Evolutionary conservation across 192 early-diverging fungal genomes (phyloP).

Genomic region (Blastocladiella britannica): DNA sequence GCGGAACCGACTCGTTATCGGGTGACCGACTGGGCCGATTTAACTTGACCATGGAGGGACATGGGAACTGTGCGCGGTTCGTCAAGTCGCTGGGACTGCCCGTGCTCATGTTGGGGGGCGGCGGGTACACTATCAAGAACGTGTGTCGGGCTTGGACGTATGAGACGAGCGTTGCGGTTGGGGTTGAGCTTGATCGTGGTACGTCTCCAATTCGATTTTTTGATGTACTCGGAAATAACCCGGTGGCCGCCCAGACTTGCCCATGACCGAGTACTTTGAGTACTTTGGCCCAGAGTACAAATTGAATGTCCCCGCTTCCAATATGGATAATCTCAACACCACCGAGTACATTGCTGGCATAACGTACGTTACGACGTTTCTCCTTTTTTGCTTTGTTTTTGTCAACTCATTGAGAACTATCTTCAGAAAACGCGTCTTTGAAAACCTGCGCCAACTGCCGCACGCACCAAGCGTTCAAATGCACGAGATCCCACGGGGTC

Average conservation of each 20-base stretch:
- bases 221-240: background rate
- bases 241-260: conserved; percentile 26
- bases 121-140: conserved; percentile 95
- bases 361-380: conserved; percentile 24
- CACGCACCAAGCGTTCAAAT: conserved; percentile 67
- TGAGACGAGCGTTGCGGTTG: conserved; percentile 72
- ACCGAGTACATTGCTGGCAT: conserved; percentile 62
- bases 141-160: conserved; percentile 89
- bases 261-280: conserved; percentile 68
- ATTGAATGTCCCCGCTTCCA: conserved; percentile 63
- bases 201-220: no score
- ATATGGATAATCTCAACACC: conserved; percentile 71
- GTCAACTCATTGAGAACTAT: background rate
- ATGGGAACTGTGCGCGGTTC: conserved; percentile 76
- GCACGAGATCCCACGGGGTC: conserved; percentile 43
- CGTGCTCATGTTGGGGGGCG: conserved; percentile 79
- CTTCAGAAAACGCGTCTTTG: conserved; percentile 26
- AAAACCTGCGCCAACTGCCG: conserved; percentile 42
- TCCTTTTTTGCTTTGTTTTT: background rate
- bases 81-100: conserved; percentile 84
- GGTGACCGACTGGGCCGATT: conserved; percentile 39
- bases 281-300: conserved; percentile 81
- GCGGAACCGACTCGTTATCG: conserved; percentile 37
- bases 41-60: conserved; percentile 40
- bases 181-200: conserved; percentile 43